Evolutionary conservation across 192 early-diverging fungal genomes (phyloP).

Genomic region (Pecoramyces ruminantium): DNA sequence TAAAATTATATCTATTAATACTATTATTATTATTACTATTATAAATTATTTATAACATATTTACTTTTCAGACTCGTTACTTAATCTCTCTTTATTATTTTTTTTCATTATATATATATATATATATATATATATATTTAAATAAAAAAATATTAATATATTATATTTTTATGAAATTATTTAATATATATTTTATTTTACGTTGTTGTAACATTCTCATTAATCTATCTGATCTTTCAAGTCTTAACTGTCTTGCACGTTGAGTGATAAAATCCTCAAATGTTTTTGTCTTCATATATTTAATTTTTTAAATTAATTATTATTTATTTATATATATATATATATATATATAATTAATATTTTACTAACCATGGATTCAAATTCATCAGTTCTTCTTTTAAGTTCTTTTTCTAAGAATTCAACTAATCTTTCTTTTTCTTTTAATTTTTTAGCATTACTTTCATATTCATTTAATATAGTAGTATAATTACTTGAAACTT

Average conservation of each 20-base stretch:
- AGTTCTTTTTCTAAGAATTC: constrained; percentile 37
- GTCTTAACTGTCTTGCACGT: constrained; percentile 18
- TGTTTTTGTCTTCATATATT: constrained; percentile 37
- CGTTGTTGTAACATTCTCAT: not conserved
- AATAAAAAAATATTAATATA: not conserved
- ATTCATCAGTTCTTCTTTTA: constrained; percentile 25
- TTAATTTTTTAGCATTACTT: constrained; percentile 17
- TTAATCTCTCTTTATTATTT: too few relatives aligned
- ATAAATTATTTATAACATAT: too few relatives aligned
- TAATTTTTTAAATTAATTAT: too few relatives aligned
- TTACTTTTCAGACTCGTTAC: too few relatives aligned
- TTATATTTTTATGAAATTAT: too few relatives aligned
- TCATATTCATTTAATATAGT: constrained; percentile 16
- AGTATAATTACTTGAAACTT: constrained; percentile 24
- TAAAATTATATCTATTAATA: too few relatives aligned
- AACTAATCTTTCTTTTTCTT: constrained; percentile 29
- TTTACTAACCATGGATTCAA: constrained; percentile 18
- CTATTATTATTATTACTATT: too few relatives aligned
- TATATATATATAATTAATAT: not conserved
- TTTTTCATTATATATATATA: too few relatives aligned
- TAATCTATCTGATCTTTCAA: constrained; percentile 20
- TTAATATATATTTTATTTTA: not conserved
- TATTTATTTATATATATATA: not conserved
- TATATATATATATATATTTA: too few relatives aligned
- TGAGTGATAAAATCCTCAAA: constrained; percentile 36